A percentile compares a stretch with the other conserved stretches of the same genome.
Evolutionary conservation across 176 grass and related monocot species (phyloP).

Genomic region (Cocos nucifera): DNA sequence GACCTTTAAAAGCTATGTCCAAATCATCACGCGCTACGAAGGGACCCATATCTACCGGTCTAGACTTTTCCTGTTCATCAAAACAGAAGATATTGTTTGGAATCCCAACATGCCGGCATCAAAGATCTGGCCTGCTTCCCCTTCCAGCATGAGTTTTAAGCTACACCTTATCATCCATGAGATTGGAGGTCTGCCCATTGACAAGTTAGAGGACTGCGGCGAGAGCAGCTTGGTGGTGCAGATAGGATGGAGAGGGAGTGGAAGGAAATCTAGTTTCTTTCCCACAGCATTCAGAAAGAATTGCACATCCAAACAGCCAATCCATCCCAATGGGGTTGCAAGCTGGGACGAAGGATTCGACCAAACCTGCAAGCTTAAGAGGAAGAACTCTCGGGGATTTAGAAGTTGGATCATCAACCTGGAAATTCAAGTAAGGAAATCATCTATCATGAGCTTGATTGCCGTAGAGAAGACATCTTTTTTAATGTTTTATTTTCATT

Average conservation of each 20-base stretch:
- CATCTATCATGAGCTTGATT: neutral
- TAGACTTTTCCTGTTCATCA: too few species aligned
- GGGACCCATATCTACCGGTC: too few species aligned
- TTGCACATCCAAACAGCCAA: slow-evolving; percentile 16
- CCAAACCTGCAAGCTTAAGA: slow-evolving; percentile 19
- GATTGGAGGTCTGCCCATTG: slow-evolving; percentile 4
- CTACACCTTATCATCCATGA: slow-evolving; percentile 13
- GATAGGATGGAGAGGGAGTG: slow-evolving; percentile 26
- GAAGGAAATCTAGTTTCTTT: slow-evolving; percentile 17
- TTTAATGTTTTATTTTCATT: neutral
- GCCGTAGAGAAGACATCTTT: neutral
- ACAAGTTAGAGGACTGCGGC: slow-evolving; percentile 6
- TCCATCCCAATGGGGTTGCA: slow-evolving; percentile 6
- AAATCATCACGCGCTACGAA: too few species aligned
- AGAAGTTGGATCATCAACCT: slow-evolving; percentile 30
- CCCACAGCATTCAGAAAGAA: slow-evolving; percentile 9
- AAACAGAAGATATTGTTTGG: neutral
- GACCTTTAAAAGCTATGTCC: neutral
- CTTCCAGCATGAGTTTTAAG: slow-evolving; percentile 11
- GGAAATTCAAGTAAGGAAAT: slow-evolving; percentile 23
- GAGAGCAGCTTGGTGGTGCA: slow-evolving; percentile 11
- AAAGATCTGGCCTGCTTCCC: too few species aligned
- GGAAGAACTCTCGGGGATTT: slow-evolving; percentile 8
- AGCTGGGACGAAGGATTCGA: slow-evolving; percentile 31
- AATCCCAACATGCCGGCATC: neutral